Conservation (phyloP, 1,284 basidiomycete species). For the Malassezia pachydermatis region DNA sequence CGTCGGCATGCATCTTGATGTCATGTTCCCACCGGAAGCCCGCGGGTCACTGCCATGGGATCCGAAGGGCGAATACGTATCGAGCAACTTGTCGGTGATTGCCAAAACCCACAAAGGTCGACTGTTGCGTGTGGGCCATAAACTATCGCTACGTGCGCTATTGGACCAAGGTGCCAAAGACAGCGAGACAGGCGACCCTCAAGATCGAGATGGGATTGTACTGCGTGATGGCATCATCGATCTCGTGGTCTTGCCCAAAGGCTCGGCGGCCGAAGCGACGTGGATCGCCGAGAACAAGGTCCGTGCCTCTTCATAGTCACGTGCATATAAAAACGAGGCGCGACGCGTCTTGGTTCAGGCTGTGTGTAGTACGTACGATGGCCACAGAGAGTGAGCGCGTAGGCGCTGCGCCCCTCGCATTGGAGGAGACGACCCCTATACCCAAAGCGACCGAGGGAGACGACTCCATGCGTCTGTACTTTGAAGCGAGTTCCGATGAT, state of each 20-base stretch:
- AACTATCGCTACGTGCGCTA: conserved; percentile 70
- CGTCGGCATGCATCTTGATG: conserved; percentile 65
- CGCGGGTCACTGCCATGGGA: conserved; percentile 68
- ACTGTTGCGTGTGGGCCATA: conserved; percentile 77
- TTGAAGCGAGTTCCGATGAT: conserved; percentile 7
- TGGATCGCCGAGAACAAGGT: conserved; percentile 84
- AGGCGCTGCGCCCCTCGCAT: not conserved
- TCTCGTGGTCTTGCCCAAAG: conserved; percentile 74
- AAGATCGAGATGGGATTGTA: conserved; percentile 67
- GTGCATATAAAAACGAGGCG: not conserved
- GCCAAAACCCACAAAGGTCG: conserved; percentile 66
- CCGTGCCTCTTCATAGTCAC: conserved; percentile 10
- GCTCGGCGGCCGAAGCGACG: conserved; percentile 60
- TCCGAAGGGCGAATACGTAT: conserved; percentile 60
- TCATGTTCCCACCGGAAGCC: conserved; percentile 65
- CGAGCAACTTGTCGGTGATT: conserved; percentile 64
- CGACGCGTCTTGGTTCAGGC: conserved; percentile 1
- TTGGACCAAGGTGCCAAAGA: conserved; percentile 52
- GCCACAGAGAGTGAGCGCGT: not conserved
- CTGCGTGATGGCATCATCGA: conserved; percentile 74
- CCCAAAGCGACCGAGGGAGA: not conserved
- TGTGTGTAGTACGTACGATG: not conserved
- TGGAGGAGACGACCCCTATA: not conserved
- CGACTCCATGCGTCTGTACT: conserved; percentile 8
- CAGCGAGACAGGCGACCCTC: conserved; percentile 52